A percentile compares a stretch with the other conserved stretches of the same genome.
These are phyloP conservation scores for Lasiodiplodia theobromae DNA, from an alignment of 2,329 filamentous ascomycete genomes.

Conservation along the genomic window DNA sequence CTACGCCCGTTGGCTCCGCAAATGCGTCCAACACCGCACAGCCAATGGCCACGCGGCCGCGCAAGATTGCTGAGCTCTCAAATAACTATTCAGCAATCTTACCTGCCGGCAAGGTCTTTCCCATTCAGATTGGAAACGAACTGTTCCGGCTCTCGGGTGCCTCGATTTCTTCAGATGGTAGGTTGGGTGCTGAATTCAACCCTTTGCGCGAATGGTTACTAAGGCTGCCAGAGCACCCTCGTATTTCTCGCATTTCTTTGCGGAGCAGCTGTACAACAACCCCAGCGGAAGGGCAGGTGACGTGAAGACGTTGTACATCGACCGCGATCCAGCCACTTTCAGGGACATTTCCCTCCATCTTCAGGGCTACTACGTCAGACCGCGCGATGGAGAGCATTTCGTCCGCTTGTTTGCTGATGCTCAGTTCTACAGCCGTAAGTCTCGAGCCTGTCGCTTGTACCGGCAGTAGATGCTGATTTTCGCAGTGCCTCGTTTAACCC, in stretches of 20 bases:
- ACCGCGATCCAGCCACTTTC: slow-evolving; percentile 89
- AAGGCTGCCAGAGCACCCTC: slow-evolving; percentile 78
- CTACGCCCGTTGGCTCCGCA: not conserved
- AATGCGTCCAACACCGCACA: not conserved
- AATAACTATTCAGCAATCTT: slow-evolving; percentile 51
- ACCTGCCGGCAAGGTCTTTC: slow-evolving; percentile 74
- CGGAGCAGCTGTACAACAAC: slow-evolving; percentile 76
- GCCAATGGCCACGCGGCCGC: slow-evolving; percentile 1
- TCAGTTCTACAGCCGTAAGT: slow-evolving; percentile 78
- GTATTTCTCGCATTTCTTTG: slow-evolving; percentile 95
- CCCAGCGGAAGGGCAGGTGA: slow-evolving; percentile 59
- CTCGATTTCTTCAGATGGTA: slow-evolving; percentile 75
- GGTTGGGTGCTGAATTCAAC: slow-evolving; percentile 43
- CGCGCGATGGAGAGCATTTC: slow-evolving; percentile 83
- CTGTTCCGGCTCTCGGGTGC: slow-evolving; percentile 74
- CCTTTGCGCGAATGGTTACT: slow-evolving; percentile 42
- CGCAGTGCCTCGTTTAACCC: slow-evolving; percentile 79
- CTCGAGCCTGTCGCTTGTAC: slow-evolving; percentile 43
- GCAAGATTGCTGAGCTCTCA: slow-evolving; percentile 18
- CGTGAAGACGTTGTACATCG: slow-evolving; percentile 88
- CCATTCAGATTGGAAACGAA: slow-evolving; percentile 73
- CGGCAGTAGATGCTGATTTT: not conserved
- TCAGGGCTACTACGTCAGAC: slow-evolving; percentile 86
- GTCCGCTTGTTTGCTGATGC: slow-evolving; percentile 93
- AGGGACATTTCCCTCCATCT: slow-evolving; percentile 88